Base-by-base conservation (phyloP, 345 rosid genomes). In the Fremontodendron californicum region DNA sequence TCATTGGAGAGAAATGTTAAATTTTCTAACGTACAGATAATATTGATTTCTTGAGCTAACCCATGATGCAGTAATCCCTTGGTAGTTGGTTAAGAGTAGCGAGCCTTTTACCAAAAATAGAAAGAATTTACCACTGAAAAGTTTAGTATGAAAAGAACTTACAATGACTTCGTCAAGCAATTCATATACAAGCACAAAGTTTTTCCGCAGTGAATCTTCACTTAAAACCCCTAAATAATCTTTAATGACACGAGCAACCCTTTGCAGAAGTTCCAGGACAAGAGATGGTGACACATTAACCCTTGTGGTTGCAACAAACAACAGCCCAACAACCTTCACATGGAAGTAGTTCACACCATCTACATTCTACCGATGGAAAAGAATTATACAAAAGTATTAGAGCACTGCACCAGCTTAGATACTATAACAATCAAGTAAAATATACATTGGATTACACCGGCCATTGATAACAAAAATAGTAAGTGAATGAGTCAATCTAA, bases 331-430 rank as follows among this genome's bases (percentile, higher is more conserved):
- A 65, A 96, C 97, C 80, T 92, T 96, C 82, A 96, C 98, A 71
- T 96, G 98, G 79, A 94, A 96, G 91, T 96, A 96, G 88, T 96
- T 96, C 29, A 96, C 99, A 31, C 99, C 98, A 65, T 92, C 98
- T 57, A 93, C 89, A 80, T 94, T 91, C 98, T 96, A 81, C 18
- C 0, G 19, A 71, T 31, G 27, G 29, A 71, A 71, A 70, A 49
- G 1, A 70, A 49, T 49, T 29, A 51, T 49, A 9, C 9, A 33
- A 49, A 71, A 71, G 27, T 49, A 49, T 71, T 71, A 49, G 27
- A 29, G 25, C 13, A 19, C 39, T 70, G 23, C 25, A 48, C 27
- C 27, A 31, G 75, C 75, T 49, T 49, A 61, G 23, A 71, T 31
- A n/a, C 43, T 19, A 27, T 16, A 48, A 33, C 18, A 67, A 71